Base-by-base conservation (phyloP, 306 rosid species). In the Prunus mume region DNA sequence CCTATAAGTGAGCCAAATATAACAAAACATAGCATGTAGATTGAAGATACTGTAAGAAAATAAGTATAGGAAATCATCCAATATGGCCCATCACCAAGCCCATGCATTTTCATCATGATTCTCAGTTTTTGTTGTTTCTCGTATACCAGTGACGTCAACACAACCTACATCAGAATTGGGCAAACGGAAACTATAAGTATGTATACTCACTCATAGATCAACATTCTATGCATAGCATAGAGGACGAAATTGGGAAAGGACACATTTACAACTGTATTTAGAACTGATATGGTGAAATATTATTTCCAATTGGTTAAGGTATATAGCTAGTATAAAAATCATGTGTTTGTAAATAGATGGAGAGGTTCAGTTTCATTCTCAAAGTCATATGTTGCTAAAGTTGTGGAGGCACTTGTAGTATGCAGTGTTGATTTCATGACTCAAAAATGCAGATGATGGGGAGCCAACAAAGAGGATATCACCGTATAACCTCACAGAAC, bases 51-150 rank as follows among this genome's bases (percentile, higher is more conserved):
- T 55, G 85, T 72, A 61, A 91, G 85, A 83, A 91, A 93, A 65
- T 93, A 93, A 74, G 89, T 81, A 70, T 91, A 93, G 0, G 98
- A 83, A 72, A 93, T 93, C 85, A 91, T 75, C 98, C 98, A 91
- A 79, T 91, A 93, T 5, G 98, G 94, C 22, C 94, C 96, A 72
- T 93, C 97, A 63, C 93, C 97, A 71, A 93, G 98, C 76, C 98
- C 98, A 12, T 93, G 98, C 98, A 93, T 93, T 86, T 91, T 93
- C 98, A 93, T 93, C 98, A 93, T 93, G 86, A 93, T 91, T 90
- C 97, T 90, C 79, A 93, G 78, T 66, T 83, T 91, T 68, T 91
- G 90, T 76, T 90, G 87, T 77, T 85, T 93, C 87, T 93, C 98
- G 66, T 93, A 93, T 14, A 91, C 97, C 78, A 93, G 82, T 1